Evolutionary conservation across 345 rosid genomes (phyloP), one percentile per base, ranked within the genome.

Genomic region (Acer negundo): DNA sequence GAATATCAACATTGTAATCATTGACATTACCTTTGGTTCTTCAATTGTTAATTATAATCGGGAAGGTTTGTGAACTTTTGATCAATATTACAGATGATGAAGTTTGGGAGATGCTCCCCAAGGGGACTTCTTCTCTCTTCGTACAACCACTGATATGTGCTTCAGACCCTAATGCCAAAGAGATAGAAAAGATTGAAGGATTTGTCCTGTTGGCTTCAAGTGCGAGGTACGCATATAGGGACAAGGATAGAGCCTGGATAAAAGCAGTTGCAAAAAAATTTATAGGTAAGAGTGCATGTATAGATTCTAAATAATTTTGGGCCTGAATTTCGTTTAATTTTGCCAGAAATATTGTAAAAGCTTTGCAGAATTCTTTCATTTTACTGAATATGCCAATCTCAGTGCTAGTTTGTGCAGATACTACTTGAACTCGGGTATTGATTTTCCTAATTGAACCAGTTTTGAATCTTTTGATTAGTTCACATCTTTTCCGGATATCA

Each of bases 171-270:
- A 81, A 62, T 70, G 17, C 23, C 12, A 28, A 67, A 53, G 87
- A 88, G 69, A 31, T 66, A 16, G 80, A 77, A 62, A 77, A 31
- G 49, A 70, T 23, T 69, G 84, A 87, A 80, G 98, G 94, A 66
- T 91, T 90, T 81, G 47, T 95, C 63, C 76, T 93, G 75, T 81
- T 95, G 85, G 93, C 92, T 78, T 92, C 99, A 75, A 90, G 97
- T 80, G 81, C 84, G 72, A 82, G 78, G 69, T 93, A 87, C 84
- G 98, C 94, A 7, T 93, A 90, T 80, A 83, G 80, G 31, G 88
- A 95, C 70, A 92, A 93, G 84, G 97, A 93, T 77, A 90, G 89
- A 86, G 92, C 93, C 76, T 93, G 98, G 98, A 92, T 89, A 80
- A 82, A 71, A 92, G 94, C 90, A 47, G 75, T 92, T 78, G 91